Evolutionary conservation across 2,329 filamentous ascomycete genomes (phyloP), one percentile per base, ranked within the genome.

Genomic region (Teratosphaeria destructans): DNA sequence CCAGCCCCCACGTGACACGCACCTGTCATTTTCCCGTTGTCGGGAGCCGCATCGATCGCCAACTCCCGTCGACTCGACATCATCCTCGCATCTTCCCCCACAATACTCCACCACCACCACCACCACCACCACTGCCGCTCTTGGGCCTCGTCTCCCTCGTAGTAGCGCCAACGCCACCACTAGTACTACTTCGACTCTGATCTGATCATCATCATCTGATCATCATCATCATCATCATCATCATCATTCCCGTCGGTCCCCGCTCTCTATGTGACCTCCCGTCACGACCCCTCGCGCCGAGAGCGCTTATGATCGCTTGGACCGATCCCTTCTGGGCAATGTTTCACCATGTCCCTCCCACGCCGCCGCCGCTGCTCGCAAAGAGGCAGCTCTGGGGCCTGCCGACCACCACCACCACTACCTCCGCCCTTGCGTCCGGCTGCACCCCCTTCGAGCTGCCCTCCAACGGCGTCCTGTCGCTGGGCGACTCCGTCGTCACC

Each of bases 391-490:
- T 73, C 55, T 73, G 70, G 71, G 65, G 65, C 60, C 60, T 69
- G 47, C 68, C 68, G 8, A 62, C 62, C 39, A 39, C 61, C 8
- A 55, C 62, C 39, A 63, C 68, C 27, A 61, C 19, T 19, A 19
- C 58, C 32, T 37, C 60, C 43, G 57, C 61, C 32, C 34, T 57
- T 19, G 53, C 61, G 34, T 56, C 66, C 64, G 79, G 81, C 65
- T 88, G 85, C 68, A 84, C 82, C 23, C 83, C 84, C 32, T 83
- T 85, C 68, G 79, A 82, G 27, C 77, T 88, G 19, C 84, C 83
- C 47, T 82, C 81, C 63, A 76, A 79, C 66, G 85, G 84, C 58
- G 70, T 81, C 65, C 73, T 83, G 64, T 77, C 80, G 60, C 70
- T 87, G 59, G 74, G 75, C 58, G 27, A 19, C 32, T 79, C 64